Evolutionary conservation across 305 asterid genomes (phyloP).

Genomic region (Fraxinus angustifolia): DNA sequence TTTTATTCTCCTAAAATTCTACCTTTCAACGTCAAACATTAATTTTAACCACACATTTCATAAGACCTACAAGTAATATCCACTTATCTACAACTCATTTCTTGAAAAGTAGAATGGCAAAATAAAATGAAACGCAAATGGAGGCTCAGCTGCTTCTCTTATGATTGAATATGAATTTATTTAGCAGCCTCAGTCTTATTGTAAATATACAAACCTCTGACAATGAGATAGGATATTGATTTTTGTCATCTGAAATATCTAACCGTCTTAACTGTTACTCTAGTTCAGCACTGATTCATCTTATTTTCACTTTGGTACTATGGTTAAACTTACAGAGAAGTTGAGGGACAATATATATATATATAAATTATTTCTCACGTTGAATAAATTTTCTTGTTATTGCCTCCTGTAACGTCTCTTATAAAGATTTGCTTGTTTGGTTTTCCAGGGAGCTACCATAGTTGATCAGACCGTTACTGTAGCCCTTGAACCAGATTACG

Average conservation of each 20-base stretch:
- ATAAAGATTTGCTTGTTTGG: background rate
- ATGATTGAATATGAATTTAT: background rate
- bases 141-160: background rate
- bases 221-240: background rate
- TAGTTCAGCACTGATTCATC: background rate
- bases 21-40: background rate
- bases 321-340: background rate
- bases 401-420: background rate
- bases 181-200: background rate
- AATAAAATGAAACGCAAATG: background rate
- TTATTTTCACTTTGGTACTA: background rate
- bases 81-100: background rate
- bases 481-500: constrained; percentile 45
- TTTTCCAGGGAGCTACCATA: constrained; percentile 69
- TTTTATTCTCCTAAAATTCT: background rate
- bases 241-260: constrained; percentile 1
- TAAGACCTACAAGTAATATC: background rate
- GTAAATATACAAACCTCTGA: background rate
- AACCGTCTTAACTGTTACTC: background rate
- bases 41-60: background rate
- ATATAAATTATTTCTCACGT: background rate
- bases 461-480: constrained; percentile 67
- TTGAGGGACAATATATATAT: background rate
- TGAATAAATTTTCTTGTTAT: background rate
- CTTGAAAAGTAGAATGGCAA: background rate